These are phyloP conservation scores for Aureobasidium sp. DNA, from an alignment of 2,329 filamentous ascomycete genomes.

Conservation along the genomic window DNA sequence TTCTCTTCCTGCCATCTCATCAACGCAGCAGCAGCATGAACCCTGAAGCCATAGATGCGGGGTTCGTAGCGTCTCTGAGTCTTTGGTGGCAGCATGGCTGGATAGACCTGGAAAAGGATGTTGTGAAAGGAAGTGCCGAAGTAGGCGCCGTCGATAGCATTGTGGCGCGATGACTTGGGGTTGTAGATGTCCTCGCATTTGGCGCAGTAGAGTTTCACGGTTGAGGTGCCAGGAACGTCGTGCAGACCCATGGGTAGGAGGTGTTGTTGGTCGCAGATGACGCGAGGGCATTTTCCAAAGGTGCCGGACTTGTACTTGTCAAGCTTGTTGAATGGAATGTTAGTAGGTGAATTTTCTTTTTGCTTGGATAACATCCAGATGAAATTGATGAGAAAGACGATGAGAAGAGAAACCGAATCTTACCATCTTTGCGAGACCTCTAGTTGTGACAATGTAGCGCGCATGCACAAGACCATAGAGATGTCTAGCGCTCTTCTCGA, in stretches of 20 bases:
- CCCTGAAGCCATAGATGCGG: slow-evolving; percentile 88
- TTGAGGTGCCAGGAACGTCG: slow-evolving; percentile 76
- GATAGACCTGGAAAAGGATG: slow-evolving; percentile 98
- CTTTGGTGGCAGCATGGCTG: slow-evolving; percentile 79
- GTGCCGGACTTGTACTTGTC: slow-evolving; percentile 99
- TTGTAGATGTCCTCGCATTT: slow-evolving; percentile 99
- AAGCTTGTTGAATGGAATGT: slow-evolving; percentile 48
- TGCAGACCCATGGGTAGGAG: slow-evolving; percentile 91
- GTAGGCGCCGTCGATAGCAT: slow-evolving; percentile 92
- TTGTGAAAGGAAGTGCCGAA: slow-evolving; percentile 98
- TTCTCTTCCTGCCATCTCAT: slow-evolving; percentile 83
- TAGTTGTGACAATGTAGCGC: slow-evolving; percentile 90
- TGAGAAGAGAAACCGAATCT: slow-evolving; percentile 20
- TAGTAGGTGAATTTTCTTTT: not conserved
- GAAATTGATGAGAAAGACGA: not conserved
- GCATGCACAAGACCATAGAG: slow-evolving; percentile 95
- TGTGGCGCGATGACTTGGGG: slow-evolving; percentile 93
- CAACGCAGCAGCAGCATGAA: slow-evolving; percentile 81
- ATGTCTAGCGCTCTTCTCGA: slow-evolving; percentile 93
- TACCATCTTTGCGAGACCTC: slow-evolving; percentile 95
- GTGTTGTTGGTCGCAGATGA: slow-evolving; percentile 88
- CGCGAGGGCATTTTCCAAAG: slow-evolving; percentile 95
- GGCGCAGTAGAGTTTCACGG: slow-evolving; percentile 94
- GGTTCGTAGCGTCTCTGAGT: slow-evolving; percentile 79
- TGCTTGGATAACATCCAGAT: not conserved